Percentiles rank a stretch among this genome's conserved stretches.
These are phyloP conservation scores for Schwanniomyces yamadae DNA, from an alignment of 805 yeast genomes.

Conservation along the genomic window DNA sequence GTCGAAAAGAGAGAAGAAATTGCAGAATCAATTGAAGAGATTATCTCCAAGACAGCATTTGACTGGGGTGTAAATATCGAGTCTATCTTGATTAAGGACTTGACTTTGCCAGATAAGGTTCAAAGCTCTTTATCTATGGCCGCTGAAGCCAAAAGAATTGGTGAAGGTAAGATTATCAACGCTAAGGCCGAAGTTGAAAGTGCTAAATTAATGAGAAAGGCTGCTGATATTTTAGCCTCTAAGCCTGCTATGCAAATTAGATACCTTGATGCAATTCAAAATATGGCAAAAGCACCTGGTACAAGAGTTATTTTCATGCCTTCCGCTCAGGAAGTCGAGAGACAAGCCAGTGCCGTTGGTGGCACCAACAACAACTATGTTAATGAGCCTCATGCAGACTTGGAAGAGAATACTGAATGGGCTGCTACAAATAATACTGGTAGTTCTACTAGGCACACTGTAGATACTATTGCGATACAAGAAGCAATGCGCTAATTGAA, in stretches of 20 bases:
- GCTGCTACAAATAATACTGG: slow-evolving; percentile 12
- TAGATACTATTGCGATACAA: slow-evolving; percentile 31
- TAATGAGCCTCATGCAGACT: slow-evolving; percentile 9
- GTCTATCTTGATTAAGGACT: slow-evolving; percentile 65
- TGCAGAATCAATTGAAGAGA: slow-evolving; percentile 60
- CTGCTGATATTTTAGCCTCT: slow-evolving; percentile 72
- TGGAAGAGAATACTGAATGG: slow-evolving; percentile 26
- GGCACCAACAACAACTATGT: slow-evolving; percentile 6
- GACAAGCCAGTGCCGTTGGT: slow-evolving; percentile 29
- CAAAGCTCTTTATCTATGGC: slow-evolving; percentile 67
- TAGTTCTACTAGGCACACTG: slow-evolving; percentile 9
- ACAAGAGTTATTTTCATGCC: slow-evolving; percentile 79
- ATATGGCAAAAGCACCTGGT: slow-evolving; percentile 60
- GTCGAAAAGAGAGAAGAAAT: slow-evolving; percentile 72
- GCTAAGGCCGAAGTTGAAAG: slow-evolving; percentile 76
- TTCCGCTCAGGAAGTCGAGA: slow-evolving; percentile 42
- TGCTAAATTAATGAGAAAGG: slow-evolving; percentile 75
- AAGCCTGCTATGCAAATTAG: slow-evolving; percentile 78
- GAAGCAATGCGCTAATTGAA: slow-evolving; percentile 22
- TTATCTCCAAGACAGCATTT: slow-evolving; percentile 59
- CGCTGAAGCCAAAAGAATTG: slow-evolving; percentile 72
- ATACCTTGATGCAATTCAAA: slow-evolving; percentile 76
- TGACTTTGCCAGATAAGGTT: slow-evolving; percentile 53
- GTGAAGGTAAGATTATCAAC: slow-evolving; percentile 72
- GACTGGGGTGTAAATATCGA: slow-evolving; percentile 74